Percentiles rank a stretch among this genome's conserved stretches.
Evolutionary conservation across 192 early-diverging fungal species (phyloP).

Genomic region (Coemansia pectinata): DNA sequence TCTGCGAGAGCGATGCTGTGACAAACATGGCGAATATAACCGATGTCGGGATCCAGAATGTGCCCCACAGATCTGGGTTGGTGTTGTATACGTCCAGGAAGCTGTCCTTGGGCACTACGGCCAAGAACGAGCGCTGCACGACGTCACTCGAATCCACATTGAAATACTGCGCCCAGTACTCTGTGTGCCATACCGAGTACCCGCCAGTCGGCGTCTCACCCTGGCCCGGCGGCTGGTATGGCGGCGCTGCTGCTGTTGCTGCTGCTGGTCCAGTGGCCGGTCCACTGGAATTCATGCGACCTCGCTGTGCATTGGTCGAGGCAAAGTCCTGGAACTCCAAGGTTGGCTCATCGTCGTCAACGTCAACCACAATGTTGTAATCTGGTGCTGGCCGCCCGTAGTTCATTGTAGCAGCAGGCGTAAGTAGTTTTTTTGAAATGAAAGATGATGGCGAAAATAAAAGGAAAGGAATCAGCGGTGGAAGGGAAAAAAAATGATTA

Average conservation of each 20-base stretch:
- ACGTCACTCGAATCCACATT: constrained; percentile 88
- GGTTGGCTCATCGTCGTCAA: constrained; percentile 56
- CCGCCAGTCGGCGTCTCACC: constrained; percentile 15
- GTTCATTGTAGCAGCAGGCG: constrained; percentile 20
- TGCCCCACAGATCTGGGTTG: constrained; percentile 97
- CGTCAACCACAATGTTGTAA: constrained; percentile 58
- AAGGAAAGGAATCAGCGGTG: not conserved
- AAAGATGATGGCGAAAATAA: not conserved
- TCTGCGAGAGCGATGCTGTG: constrained; percentile 84
- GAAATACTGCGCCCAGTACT: constrained; percentile 90
- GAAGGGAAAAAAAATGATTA: too few species aligned
- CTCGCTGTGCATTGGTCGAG: constrained; percentile 31
- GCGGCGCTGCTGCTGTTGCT: constrained; percentile 29
- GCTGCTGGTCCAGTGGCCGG: not conserved
- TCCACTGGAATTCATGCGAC: constrained; percentile 25
- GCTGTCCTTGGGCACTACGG: constrained; percentile 70
- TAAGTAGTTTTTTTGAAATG: not conserved
- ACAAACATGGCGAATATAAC: constrained; percentile 97
- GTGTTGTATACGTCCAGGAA: constrained; percentile 77
- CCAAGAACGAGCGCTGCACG: constrained; percentile 67
- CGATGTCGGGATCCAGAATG: constrained; percentile 97
- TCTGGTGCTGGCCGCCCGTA: constrained; percentile 30
- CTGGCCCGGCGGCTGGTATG: constrained; percentile 27
- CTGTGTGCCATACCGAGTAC: constrained; percentile 80
- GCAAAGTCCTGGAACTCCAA: constrained; percentile 58